phyloP scores from a whole-genome alignment of 139 green algal genomes.

The Volvox africanus region DNA sequence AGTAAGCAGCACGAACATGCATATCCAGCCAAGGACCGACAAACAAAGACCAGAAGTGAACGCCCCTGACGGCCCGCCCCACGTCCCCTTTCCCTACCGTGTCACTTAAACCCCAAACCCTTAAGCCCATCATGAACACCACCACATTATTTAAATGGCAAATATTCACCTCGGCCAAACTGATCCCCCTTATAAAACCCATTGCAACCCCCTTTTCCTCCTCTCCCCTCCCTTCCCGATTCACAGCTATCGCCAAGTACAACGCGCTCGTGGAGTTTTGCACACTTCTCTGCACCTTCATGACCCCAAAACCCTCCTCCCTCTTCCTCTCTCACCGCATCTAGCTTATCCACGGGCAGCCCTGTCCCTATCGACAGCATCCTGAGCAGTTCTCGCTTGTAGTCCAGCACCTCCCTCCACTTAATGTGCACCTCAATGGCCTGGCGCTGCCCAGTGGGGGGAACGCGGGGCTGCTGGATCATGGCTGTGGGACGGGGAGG shows the following conservation, averaged over 20 bases:
- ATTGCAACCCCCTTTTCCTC: background rate
- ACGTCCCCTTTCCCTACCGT: too few species aligned
- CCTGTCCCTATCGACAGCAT: conserved; percentile 91
- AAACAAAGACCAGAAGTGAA: too few species aligned
- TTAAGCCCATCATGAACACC: too few species aligned
- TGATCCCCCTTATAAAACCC: too few species aligned
- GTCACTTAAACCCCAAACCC: too few species aligned
- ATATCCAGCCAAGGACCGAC: too few species aligned
- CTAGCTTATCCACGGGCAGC: conserved; percentile 92
- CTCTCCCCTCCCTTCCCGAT: background rate
- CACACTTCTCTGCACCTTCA: background rate
- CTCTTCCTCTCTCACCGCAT: conserved; percentile 58
- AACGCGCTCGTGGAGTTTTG: too few species aligned
- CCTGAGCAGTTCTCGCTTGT: conserved; percentile 90
- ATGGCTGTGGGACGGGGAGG: conserved; percentile 80
- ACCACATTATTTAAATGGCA: too few species aligned
- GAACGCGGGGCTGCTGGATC: conserved; percentile 97
- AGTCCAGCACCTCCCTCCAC: conserved; percentile 93
- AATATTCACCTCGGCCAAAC: too few species aligned
- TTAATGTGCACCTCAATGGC: conserved; percentile 97
- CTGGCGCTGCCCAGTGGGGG: conserved; percentile 93
- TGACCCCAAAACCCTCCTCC: background rate
- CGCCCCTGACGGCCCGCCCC: too few species aligned
- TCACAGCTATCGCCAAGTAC: too few species aligned
- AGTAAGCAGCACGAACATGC: too few species aligned